A percentile compares a stretch with the other conserved stretches of the same genome.
Evolutionary conservation across 139 green algal genomes (phyloP).

Genomic region (Asterochloris erici): DNA sequence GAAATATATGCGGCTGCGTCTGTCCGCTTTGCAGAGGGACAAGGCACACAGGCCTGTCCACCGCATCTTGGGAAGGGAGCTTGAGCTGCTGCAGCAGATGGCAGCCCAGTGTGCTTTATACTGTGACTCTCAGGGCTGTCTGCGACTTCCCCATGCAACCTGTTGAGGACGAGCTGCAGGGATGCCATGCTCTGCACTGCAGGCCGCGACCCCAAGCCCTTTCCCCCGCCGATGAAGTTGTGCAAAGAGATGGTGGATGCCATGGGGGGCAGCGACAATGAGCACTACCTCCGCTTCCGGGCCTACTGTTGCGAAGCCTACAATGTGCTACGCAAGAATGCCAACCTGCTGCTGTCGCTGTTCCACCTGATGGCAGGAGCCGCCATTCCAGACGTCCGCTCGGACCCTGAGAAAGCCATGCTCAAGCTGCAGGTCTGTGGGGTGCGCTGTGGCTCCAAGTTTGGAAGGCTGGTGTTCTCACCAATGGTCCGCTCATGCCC

Average conservation of each 20-base stretch:
- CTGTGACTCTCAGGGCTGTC: too few species aligned
- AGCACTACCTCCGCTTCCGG: slow-evolving; percentile 72
- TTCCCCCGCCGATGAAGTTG: slow-evolving; percentile 94
- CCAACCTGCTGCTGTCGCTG: slow-evolving; percentile 89
- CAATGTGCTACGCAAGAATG: slow-evolving; percentile 96
- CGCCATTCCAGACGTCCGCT: slow-evolving; percentile 72
- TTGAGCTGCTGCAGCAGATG: too few species aligned
- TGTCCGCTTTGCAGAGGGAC: too few species aligned
- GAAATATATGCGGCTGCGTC: too few species aligned
- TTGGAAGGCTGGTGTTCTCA: neutral
- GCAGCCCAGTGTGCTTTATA: too few species aligned
- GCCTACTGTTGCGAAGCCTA: slow-evolving; percentile 90
- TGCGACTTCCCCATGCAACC: too few species aligned
- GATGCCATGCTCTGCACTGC: neutral
- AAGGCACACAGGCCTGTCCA: too few species aligned
- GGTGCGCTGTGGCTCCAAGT: neutral
- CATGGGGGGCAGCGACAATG: slow-evolving; percentile 81
- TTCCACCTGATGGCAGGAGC: slow-evolving; percentile 95
- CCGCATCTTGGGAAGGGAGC: too few species aligned
- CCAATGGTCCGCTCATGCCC: neutral
- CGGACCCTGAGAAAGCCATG: slow-evolving; percentile 85
- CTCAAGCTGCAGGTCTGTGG: slow-evolving; percentile 81
- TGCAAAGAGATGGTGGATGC: slow-evolving; percentile 91
- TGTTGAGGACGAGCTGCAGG: too few species aligned
- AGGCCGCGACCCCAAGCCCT: slow-evolving; percentile 91